Conservation (phyloP, 805 yeast genomes). For the Blastobotrys mokoenaii region DNA sequence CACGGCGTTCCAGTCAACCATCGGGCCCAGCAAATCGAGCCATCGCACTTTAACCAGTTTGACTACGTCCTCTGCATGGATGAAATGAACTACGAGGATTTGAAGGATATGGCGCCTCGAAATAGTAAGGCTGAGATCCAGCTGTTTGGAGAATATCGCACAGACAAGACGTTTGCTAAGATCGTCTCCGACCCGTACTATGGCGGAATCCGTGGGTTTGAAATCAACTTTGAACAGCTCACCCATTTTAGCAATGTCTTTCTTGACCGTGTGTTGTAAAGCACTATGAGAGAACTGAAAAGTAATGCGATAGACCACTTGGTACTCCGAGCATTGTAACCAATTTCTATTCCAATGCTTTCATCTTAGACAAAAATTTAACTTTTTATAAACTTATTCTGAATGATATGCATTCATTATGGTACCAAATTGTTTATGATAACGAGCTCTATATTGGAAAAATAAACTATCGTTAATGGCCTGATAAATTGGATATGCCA, state of each 20-base stretch:
- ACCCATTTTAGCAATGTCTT: conserved; percentile 42
- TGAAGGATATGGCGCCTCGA: conserved; percentile 36
- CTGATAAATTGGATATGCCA: too few relatives aligned
- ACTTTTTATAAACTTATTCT: too few relatives aligned
- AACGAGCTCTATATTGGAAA: too few relatives aligned
- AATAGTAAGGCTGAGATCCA: conserved; percentile 22
- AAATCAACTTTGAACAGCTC: conserved; percentile 66
- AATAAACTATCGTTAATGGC: too few relatives aligned
- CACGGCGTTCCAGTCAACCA: conserved; percentile 74
- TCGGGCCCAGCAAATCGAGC: conserved; percentile 65
- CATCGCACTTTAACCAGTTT: conserved; percentile 51
- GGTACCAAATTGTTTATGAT: too few relatives aligned
- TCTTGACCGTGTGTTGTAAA: background rate
- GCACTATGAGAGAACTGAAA: too few relatives aligned
- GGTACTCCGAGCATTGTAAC: too few relatives aligned
- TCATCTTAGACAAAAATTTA: too few relatives aligned
- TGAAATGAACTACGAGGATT: conserved; percentile 36
- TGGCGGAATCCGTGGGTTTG: conserved; percentile 81
- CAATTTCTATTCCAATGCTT: too few relatives aligned
- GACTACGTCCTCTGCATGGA: conserved; percentile 57
- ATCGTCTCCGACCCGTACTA: conserved; percentile 89
- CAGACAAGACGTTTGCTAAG: conserved; percentile 38
- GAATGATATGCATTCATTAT: too few relatives aligned
- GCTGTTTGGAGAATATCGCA: conserved; percentile 77
- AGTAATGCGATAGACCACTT: too few relatives aligned